Evolutionary conservation across 257 asterid genomes (phyloP), one percentile per base, ranked within the genome.

Genomic region (Petunia secreta): DNA sequence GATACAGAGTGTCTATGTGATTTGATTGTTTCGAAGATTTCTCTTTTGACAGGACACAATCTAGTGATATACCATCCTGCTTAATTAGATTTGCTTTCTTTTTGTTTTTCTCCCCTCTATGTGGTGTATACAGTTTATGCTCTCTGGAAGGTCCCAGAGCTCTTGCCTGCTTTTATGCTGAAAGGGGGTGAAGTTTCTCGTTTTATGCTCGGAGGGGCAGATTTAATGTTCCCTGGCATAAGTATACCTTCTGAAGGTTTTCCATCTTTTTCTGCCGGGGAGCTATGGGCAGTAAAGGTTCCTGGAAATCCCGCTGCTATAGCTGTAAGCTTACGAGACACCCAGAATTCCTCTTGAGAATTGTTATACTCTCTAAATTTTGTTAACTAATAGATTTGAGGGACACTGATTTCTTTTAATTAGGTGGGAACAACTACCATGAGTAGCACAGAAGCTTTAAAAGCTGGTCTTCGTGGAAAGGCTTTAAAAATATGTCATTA

Each of bases 221-320:
- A 95, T 83, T 89, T 95, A 87, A 95, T 95, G 99, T 93, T 95
- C 81, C 99, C 99, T 71, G 99, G 99, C 77, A 89, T 95, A 80
- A 84, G 53, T 63, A 80, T 95, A 81, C 92, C 94, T 54, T 82
- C 81, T 11, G 97, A 95, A 79, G 99, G 98, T 77, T 88, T 91
- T 81, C 97, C 95, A 14, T 84, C 91, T 52, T 93, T 95, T 87
- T 90, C 88, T 79, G 87, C 96, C 78, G 97, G 97, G 75, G 97
- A 95, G 85, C 87, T 85, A 63, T 93, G 98, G 98, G 86, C 96
- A 25, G 97, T 95, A 75, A 91, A 88, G 87, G 97, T 95, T 86
- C 99, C 99, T 67, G 97, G 97, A 34, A 95, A 95, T 87, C 91
- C 91, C 65, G 97, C 98, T 75, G 94, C 99, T 39, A 89, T 95